Evolutionary conservation across 495 filamentous ascomycete genomes (phyloP), one percentile per base, ranked within the genome.

Genomic region (Penicillium maclennaniae): DNA sequence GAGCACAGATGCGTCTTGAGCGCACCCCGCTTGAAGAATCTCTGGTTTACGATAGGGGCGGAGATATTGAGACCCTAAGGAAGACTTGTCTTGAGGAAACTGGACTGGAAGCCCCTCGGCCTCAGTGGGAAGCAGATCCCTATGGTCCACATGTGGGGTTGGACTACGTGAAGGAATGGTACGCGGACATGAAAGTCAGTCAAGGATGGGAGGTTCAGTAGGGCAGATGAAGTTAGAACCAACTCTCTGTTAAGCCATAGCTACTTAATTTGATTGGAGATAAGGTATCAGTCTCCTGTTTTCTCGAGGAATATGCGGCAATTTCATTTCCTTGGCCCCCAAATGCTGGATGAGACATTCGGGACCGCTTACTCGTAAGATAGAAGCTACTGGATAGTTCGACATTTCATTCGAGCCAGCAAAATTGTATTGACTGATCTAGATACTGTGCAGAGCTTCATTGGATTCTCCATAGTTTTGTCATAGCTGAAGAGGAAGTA

Each of bases 31-130:
- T 42, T n/a, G 45, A 46, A 4, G 51, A 55, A 7, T 3, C 28
- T 2, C 44, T 57, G 4, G 55, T 63, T 6, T 77, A 76, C 56
- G 70, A 78, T 43, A 63, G 74, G 1, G 74, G 74, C 16, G 71
- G 73, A 5, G 61, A 52, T 4, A 55, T 74, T 45, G 69, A 69
- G 25, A 54, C 62, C 37, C 47, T 77, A 19, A 51, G 61, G 16
- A 48, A 60, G n/a, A 58, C 59, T 0, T 74, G 67, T 42, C 39
- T 74, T 12, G 15, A 64, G 42, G 71, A 78, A 49, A 78, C 73
- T 0, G 73, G 74, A 0, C 52, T 78, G 46, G 25, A 47, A 1
- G 40, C 70, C 0, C 71, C 71, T 7, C 44, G 36, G 14, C 64
- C 67, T 42, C 69, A 69, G 45, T 75, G 69, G 71, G 72, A 74